Evolutionary conservation across 1,284 basidiomycete genomes (phyloP).

Genomic region (Naganishia sp.): DNA sequence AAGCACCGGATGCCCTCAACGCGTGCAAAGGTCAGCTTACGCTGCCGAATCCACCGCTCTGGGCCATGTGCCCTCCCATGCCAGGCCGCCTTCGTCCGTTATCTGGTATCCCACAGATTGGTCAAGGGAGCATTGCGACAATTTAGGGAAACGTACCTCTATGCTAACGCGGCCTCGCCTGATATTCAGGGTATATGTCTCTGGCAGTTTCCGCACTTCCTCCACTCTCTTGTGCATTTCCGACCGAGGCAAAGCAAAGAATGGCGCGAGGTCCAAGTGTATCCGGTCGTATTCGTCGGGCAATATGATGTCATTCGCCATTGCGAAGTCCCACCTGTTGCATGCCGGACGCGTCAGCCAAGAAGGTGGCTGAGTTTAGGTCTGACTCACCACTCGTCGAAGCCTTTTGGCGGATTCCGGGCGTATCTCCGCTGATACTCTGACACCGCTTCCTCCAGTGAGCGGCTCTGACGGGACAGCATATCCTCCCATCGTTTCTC

Average conservation of each 20-base stretch:
- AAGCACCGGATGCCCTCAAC: too few relatives aligned
- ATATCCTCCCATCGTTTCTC: conserved; percentile 68
- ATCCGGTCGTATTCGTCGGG: conserved; percentile 87
- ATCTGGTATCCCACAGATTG: conserved; percentile 35
- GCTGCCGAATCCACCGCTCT: conserved; percentile 43
- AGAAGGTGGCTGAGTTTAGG: neutral
- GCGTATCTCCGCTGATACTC: conserved; percentile 77
- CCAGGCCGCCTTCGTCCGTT: conserved; percentile 43
- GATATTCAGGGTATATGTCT: conserved; percentile 49
- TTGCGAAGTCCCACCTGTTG: conserved; percentile 68
- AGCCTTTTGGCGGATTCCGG: conserved; percentile 77
- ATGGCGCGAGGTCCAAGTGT: conserved; percentile 74
- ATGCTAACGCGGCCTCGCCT: conserved; percentile 42
- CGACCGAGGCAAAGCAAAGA: conserved; percentile 68
- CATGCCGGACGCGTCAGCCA: neutral
- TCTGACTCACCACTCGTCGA: conserved; percentile 69
- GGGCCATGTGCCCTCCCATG: conserved; percentile 48
- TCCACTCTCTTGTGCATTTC: conserved; percentile 69
- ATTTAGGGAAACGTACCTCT: conserved; percentile 36
- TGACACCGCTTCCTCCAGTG: conserved; percentile 67
- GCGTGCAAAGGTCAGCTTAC: conserved; percentile 29
- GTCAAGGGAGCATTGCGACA: neutral
- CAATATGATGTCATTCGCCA: conserved; percentile 69
- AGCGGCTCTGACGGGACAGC: conserved; percentile 70
- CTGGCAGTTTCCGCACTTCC: conserved; percentile 54